phyloP scores from a whole-genome alignment of 129 eudicot genomes.

The Artemisia tridentata region DNA sequence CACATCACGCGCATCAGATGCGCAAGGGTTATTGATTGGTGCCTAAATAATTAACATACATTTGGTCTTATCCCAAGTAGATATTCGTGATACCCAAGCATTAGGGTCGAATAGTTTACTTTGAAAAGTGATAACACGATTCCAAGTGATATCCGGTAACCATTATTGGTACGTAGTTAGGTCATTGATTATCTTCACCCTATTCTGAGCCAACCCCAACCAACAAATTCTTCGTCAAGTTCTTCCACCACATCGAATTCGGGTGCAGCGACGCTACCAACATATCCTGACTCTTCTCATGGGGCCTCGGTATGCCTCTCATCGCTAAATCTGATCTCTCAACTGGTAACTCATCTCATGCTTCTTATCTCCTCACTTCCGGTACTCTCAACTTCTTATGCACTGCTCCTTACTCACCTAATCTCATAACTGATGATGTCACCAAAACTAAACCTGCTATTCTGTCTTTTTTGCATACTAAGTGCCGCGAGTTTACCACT shows the following conservation, averaged over 20 bases:
- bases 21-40: too few relatives aligned
- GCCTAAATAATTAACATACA: too few relatives aligned
- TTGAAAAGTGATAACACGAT: too few relatives aligned
- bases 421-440: slow-evolving; percentile 21
- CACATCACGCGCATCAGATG: too few relatives aligned
- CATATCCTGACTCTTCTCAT: slow-evolving; percentile 54
- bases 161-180: too few relatives aligned
- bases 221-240: slow-evolving; percentile 58
- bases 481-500: slow-evolving; percentile 32
- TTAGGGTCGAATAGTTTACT: too few relatives aligned
- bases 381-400: slow-evolving; percentile 51
- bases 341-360: slow-evolving; percentile 76
- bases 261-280: slow-evolving; percentile 96
- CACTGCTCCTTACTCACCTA: slow-evolving; percentile 38
- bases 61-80: too few relatives aligned
- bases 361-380: slow-evolving; percentile 76
- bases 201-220: too few relatives aligned
- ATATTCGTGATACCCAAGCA: too few relatives aligned
- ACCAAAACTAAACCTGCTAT: slow-evolving; percentile 36
- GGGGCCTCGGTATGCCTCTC: slow-evolving; percentile 45
- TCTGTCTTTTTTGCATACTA: slow-evolving; percentile 51
- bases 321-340: slow-evolving; percentile 65
- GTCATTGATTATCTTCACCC: too few relatives aligned
- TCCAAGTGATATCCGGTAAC: too few relatives aligned
- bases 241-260: slow-evolving; percentile 94